Evolutionary conservation across 2,329 filamentous ascomycete species (phyloP).

Genomic region (Endothia cerciana): DNA sequence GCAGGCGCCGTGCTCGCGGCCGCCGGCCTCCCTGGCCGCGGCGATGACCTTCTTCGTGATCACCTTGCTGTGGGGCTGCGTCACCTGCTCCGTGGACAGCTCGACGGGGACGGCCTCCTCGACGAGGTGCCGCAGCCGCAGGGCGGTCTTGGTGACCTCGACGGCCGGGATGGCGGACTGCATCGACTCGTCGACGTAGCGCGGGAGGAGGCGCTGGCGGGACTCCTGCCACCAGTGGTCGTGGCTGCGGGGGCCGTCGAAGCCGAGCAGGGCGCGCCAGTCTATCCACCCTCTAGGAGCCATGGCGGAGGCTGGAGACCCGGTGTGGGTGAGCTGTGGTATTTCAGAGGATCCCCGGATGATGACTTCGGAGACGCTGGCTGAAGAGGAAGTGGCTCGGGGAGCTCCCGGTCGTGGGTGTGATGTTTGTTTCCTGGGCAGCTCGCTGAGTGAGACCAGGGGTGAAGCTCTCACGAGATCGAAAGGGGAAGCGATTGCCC

Average conservation of each 20-base stretch:
- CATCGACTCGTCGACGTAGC: constrained; percentile 59
- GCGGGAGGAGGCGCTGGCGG: constrained; percentile 62
- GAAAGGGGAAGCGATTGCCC: constrained; percentile 1
- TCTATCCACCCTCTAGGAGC: constrained; percentile 28
- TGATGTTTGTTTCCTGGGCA: no score
- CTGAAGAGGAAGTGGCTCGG: no score
- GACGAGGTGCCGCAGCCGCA: constrained; percentile 88
- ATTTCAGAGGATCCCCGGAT: not conserved
- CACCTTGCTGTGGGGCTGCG: constrained; percentile 79
- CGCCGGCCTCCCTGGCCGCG: constrained; percentile 82
- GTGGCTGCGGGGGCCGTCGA: constrained; percentile 40
- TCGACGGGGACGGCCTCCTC: constrained; percentile 91
- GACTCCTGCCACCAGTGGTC: constrained; percentile 48
- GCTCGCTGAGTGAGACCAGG: not conserved
- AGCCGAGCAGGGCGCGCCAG: constrained; percentile 41
- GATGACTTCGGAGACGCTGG: not conserved
- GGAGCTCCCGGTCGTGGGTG: not conserved
- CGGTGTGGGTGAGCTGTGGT: not conserved
- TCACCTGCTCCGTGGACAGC: constrained; percentile 75
- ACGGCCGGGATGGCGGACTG: constrained; percentile 72
- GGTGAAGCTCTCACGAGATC: constrained; percentile 4
- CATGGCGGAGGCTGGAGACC: constrained; percentile 16
- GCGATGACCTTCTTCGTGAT: constrained; percentile 80
- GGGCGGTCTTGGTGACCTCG: constrained; percentile 86
- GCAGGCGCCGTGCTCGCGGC: constrained; percentile 72